Percentiles rank a stretch among this genome's conserved stretches.
Conservation (phyloP, 306 rosid species). For the Castanea crenata region DNA sequence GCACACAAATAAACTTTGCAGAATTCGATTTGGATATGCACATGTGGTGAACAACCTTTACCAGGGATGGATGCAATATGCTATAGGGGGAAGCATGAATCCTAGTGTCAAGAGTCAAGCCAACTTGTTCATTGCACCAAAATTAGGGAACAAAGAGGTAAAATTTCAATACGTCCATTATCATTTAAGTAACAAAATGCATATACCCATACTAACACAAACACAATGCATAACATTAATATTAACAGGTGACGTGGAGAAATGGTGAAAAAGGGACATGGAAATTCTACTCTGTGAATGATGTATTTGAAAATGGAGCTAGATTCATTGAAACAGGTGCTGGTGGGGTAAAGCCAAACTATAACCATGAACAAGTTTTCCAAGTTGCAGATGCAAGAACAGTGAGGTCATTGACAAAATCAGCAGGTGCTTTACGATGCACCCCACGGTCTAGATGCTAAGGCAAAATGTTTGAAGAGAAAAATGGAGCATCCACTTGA, state of each 20-base stretch:
- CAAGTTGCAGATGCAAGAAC: conserved; percentile 24
- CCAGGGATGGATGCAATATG: conserved; percentile 6
- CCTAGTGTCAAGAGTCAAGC: conserved; percentile 40
- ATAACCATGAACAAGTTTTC: conserved; percentile 18
- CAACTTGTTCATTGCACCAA: conserved; percentile 49
- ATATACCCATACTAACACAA: no score
- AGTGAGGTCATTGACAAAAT: conserved; percentile 27
- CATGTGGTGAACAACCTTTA: conserved; percentile 37
- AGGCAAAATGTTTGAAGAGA: not conserved
- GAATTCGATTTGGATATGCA: not conserved
- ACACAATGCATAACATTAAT: no score
- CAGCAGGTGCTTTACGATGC: conserved; percentile 29
- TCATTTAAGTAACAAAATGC: no score
- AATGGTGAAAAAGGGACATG: conserved; percentile 8
- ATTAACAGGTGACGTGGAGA: conserved; percentile 33
- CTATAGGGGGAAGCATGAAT: not conserved
- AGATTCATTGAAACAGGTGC: conserved; percentile 16
- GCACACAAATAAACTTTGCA: not conserved
- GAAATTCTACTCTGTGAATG: conserved; percentile 36
- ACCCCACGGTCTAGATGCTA: conserved; percentile 20
- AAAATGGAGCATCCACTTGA: not conserved
- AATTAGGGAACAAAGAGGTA: conserved; percentile 35
- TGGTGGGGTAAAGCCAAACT: conserved; percentile 22
- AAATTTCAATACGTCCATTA: not conserved
- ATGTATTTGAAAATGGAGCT: conserved; percentile 46